Percentiles rank a stretch among this genome's conserved stretches.
phyloP scores from a whole-genome alignment of 202 grass and related monocot species.

The Panicum virgatum region DNA sequence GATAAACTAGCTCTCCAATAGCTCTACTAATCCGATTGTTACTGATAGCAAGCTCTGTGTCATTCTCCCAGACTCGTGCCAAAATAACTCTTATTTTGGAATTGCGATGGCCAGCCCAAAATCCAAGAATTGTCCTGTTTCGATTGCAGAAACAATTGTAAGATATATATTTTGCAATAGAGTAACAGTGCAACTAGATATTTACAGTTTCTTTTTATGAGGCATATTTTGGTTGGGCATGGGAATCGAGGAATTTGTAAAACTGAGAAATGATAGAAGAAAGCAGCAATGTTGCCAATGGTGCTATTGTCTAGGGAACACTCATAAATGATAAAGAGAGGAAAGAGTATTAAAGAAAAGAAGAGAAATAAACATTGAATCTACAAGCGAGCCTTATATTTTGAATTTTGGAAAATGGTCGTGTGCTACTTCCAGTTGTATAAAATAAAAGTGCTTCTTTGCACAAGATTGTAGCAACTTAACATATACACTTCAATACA shows the following conservation, averaged over 20 bases:
- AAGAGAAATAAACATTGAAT: not conserved
- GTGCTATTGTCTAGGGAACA: not conserved
- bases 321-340: not conserved
- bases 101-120: slow-evolving; percentile 98
- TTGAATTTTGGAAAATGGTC: not conserved
- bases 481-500: slow-evolving; percentile 1
- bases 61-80: slow-evolving; percentile 87
- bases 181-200: not conserved
- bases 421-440: not conserved
- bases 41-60: slow-evolving; percentile 92
- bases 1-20: slow-evolving; percentile 86
- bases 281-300: not conserved
- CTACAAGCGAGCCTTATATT: not conserved
- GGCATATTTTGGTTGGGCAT: not conserved
- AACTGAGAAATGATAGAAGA: not conserved
- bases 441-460: slow-evolving; percentile 10
- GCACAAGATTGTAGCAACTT: not conserved
- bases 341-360: not conserved
- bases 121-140: slow-evolving; percentile 83
- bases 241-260: not conserved
- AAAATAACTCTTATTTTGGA: slow-evolving; percentile 98
- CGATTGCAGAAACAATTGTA: slow-evolving; percentile 31
- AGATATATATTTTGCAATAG: slow-evolving; percentile 15
- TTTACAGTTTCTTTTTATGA: not conserved
- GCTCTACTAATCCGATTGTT: slow-evolving; percentile 95